Percentiles rank a stretch among this genome's conserved stretches.
phyloP scores from a whole-genome alignment of 1,284 basidiomycete species.

The Apiotrichum mycotoxinovorans region DNA sequence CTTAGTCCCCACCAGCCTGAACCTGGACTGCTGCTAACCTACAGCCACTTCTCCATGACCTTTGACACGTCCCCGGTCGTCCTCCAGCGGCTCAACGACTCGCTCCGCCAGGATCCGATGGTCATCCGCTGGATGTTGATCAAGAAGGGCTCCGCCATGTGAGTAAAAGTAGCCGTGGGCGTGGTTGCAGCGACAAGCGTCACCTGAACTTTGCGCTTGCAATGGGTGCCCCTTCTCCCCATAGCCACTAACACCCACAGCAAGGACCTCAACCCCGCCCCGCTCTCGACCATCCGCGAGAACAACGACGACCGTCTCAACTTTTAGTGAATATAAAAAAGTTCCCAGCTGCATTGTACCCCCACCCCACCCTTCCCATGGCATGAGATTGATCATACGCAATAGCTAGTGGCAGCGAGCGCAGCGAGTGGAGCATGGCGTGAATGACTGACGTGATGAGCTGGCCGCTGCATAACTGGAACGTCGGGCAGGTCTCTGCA shows the following conservation, averaged over 20 bases:
- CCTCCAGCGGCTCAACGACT: slow-evolving; percentile 42
- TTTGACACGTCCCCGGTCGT: slow-evolving; percentile 50
- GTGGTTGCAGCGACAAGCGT: background rate
- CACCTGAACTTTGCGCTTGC: background rate
- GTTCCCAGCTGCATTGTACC: background rate
- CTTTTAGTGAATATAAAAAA: background rate
- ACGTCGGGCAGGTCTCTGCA: no score
- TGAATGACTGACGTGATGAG: no score
- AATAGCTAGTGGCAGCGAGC: no score
- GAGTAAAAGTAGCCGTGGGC: slow-evolving; percentile 1
- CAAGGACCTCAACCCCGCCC: slow-evolving; percentile 14
- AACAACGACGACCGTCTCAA: background rate
- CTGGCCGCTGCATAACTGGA: no score
- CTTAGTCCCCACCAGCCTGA: no score
- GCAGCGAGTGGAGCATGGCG: no score
- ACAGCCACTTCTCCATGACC: slow-evolving; percentile 47
- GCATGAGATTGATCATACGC: slow-evolving; percentile 2
- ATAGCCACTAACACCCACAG: slow-evolving; percentile 1
- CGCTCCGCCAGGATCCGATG: slow-evolving; percentile 43
- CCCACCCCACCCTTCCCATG: background rate
- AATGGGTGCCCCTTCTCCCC: no score
- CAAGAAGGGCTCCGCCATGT: slow-evolving; percentile 22
- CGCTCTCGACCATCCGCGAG: slow-evolving; percentile 12
- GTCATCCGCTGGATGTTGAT: slow-evolving; percentile 35
- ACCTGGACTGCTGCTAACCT: background rate